These are phyloP conservation scores for Fusarium chuoi DNA, from an alignment of 2,329 filamentous ascomycete genomes.

Conservation along the genomic window DNA sequence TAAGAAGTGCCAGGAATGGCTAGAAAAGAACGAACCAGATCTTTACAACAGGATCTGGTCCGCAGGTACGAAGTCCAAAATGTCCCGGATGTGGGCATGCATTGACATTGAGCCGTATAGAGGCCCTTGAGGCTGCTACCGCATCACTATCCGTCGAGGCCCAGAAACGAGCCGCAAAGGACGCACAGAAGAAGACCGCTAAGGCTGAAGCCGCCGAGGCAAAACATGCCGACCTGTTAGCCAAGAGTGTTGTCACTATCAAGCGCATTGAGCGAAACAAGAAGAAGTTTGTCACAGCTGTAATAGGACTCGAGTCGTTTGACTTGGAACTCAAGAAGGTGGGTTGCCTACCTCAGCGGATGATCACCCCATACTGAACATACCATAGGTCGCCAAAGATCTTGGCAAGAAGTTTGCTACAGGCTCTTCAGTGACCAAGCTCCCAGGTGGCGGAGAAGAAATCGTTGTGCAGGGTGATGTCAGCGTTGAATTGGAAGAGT, in stretches of 20 bases:
- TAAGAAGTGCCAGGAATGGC: conserved; percentile 98
- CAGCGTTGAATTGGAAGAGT: conserved; percentile 93
- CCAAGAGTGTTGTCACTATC: conserved; percentile 84
- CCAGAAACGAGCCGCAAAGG: conserved; percentile 94
- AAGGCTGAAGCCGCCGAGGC: conserved; percentile 90
- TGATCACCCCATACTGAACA: conserved; percentile 21
- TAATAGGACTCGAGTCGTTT: conserved; percentile 91
- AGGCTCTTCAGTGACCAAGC: conserved; percentile 90
- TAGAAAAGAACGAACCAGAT: conserved; percentile 76
- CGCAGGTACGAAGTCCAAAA: conserved; percentile 66
- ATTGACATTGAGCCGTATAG: conserved; percentile 53
- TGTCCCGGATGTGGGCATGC: conserved; percentile 1
- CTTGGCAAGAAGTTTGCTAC: conserved; percentile 99
- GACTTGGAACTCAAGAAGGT: conserved; percentile 92
- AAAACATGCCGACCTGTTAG: conserved; percentile 84
- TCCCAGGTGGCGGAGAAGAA: conserved; percentile 86
- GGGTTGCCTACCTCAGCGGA: neutral
- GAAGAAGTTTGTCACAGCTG: conserved; percentile 93
- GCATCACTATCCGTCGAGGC: conserved; percentile 88
- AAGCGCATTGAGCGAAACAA: conserved; percentile 99
- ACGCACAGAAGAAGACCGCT: conserved; percentile 95
- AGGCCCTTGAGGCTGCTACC: conserved; percentile 85
- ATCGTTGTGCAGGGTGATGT: conserved; percentile 98
- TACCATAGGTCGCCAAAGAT: conserved; percentile 79
- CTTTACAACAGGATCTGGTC: conserved; percentile 88